A percentile compares a stretch with the other conserved stretches of the same genome.
Evolutionary conservation across 164 flowering plant species (phyloP).

Genomic region (Santalum album): DNA sequence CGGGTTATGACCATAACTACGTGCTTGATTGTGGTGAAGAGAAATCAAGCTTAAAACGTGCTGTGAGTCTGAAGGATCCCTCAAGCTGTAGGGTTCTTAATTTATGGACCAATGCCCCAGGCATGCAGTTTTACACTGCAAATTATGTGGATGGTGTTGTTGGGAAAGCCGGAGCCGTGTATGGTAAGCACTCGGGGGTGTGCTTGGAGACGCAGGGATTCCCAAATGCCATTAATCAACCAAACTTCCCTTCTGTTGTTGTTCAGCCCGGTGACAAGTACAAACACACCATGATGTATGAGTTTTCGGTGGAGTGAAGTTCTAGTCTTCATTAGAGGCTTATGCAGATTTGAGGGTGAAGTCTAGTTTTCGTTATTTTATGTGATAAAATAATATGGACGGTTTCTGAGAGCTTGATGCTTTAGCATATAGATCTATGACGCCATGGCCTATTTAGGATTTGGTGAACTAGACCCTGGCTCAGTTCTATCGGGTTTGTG

Average conservation of each 20-base stretch:
- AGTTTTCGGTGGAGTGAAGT: constrained; percentile 54
- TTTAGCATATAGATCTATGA: too few species aligned
- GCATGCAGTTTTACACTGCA: constrained; percentile 94
- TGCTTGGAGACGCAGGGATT: constrained; percentile 95
- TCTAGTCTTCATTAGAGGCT: too few species aligned
- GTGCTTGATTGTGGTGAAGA: constrained; percentile 73
- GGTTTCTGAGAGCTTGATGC: too few species aligned
- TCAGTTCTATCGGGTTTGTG: too few species aligned
- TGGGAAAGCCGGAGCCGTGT: constrained; percentile 76
- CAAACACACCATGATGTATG: constrained; percentile 76
- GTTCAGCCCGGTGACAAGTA: constrained; percentile 76
- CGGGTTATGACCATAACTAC: constrained; percentile 92
- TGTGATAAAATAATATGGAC: too few species aligned
- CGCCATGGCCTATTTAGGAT: too few species aligned
- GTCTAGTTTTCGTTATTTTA: too few species aligned
- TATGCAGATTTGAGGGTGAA: too few species aligned
- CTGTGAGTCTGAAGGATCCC: constrained; percentile 67
- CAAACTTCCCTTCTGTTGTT: constrained; percentile 76
- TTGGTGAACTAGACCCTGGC: too few species aligned
- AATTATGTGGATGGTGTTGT: constrained; percentile 73
- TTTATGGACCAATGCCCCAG: constrained; percentile 83
- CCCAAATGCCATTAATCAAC: constrained; percentile 83
- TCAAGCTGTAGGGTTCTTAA: constrained; percentile 57
- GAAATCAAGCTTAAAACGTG: constrained; percentile 65
- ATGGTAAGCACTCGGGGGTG: constrained; percentile 66